Conservation (phyloP, 2,329 filamentous ascomycete species). For the Xylaria hypoxylon region DNA sequence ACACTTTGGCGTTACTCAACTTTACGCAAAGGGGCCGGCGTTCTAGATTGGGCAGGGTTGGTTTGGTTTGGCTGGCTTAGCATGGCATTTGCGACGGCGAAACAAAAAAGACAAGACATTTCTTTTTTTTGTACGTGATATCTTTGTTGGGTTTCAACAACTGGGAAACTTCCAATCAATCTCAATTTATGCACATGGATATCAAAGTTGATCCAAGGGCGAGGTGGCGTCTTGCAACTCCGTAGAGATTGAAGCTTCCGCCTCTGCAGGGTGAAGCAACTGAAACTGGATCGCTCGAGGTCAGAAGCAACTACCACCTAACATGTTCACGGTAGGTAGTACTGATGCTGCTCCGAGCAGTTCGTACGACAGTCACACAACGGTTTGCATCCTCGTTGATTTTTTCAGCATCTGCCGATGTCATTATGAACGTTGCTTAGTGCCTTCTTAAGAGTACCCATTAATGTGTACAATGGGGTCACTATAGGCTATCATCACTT, state of each 20-base stretch:
- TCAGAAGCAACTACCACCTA: slow-evolving; percentile 3
- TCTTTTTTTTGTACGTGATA: slow-evolving; percentile 34
- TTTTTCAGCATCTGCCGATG: neutral
- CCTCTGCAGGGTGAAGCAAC: neutral
- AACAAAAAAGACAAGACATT: slow-evolving; percentile 34
- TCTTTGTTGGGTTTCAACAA: slow-evolving; percentile 46
- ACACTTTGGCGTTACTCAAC: slow-evolving; percentile 53
- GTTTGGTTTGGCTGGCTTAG: slow-evolving; percentile 32
- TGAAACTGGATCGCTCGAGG: slow-evolving; percentile 11
- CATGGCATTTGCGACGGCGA: slow-evolving; percentile 39
- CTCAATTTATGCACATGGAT: slow-evolving; percentile 23
- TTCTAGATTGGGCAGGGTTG: slow-evolving; percentile 41
- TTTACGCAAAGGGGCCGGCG: slow-evolving; percentile 51
- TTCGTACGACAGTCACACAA: neutral
- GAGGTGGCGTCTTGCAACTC: slow-evolving; percentile 9
- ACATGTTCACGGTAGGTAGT: neutral
- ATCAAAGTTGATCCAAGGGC: slow-evolving; percentile 22
- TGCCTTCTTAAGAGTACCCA: neutral
- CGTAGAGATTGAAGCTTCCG: neutral
- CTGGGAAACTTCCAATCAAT: slow-evolving; percentile 40
- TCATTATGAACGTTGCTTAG: slow-evolving; percentile 2
- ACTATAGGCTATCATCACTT: slow-evolving; percentile 39
- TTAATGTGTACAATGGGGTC: neutral
- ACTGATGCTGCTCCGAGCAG: neutral
- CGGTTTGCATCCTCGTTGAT: neutral